Evolutionary conservation across 805 yeast species (phyloP).

Genomic region (Debaryomyces tyrocola): DNA sequence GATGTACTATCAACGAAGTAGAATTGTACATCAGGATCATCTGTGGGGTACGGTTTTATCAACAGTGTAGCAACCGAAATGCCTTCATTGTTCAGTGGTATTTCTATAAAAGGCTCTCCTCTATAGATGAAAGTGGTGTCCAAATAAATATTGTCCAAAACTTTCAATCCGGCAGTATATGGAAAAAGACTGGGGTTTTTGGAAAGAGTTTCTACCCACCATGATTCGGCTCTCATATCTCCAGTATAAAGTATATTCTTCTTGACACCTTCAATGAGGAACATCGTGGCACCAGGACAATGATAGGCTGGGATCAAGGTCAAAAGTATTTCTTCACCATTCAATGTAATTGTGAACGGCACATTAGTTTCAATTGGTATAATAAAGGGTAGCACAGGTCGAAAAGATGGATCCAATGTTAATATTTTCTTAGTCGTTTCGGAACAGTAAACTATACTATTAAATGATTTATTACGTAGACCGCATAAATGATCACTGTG

Average conservation of each 20-base stretch:
- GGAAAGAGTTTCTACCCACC: slow-evolving; percentile 43
- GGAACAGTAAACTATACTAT: slow-evolving; percentile 49
- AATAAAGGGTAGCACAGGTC: slow-evolving; percentile 17
- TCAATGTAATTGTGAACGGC: slow-evolving; percentile 18
- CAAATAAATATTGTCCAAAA: slow-evolving; percentile 47
- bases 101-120: slow-evolving; percentile 48
- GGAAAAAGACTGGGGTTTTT: slow-evolving; percentile 44
- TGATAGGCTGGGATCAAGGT: slow-evolving; percentile 53
- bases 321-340: slow-evolving; percentile 23
- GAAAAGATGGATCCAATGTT: slow-evolving; percentile 14
- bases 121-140: slow-evolving; percentile 56
- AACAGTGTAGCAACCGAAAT: slow-evolving; percentile 29
- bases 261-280: slow-evolving; percentile 38
- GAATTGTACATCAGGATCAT: slow-evolving; percentile 38
- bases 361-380: slow-evolving; percentile 18
- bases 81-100: slow-evolving; percentile 44
- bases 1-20: slow-evolving; percentile 38
- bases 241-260: slow-evolving; percentile 52
- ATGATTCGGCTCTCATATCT: slow-evolving; percentile 54
- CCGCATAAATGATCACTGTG: slow-evolving; percentile 59
- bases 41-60: slow-evolving; percentile 43
- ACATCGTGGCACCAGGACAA: slow-evolving; percentile 62
- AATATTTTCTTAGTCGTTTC: slow-evolving; percentile 26
- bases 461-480: slow-evolving; percentile 36
- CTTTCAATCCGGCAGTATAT: slow-evolving; percentile 30